phyloP scores from a whole-genome alignment of 257 asterid species.

The Solanum etuberosum region DNA sequence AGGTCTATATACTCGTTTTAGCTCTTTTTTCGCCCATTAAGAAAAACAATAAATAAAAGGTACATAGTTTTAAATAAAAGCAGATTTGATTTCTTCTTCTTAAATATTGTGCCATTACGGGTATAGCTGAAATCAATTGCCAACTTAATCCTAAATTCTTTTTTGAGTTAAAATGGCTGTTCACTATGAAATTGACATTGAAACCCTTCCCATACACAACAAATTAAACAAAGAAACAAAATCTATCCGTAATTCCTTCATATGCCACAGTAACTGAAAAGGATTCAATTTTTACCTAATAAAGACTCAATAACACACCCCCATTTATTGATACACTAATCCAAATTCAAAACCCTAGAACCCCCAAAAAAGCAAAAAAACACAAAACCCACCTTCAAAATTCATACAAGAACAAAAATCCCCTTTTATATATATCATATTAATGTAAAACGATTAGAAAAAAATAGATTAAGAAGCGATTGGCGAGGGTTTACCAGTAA shows the following conservation, averaged over 20 bases:
- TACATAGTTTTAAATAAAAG: neutral
- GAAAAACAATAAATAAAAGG: neutral
- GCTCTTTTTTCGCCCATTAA: neutral
- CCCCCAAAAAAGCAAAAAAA: neutral
- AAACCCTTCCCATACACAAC: neutral
- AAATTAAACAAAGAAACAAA: neutral
- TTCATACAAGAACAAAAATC: neutral
- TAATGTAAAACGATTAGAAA: neutral
- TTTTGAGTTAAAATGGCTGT: neutral
- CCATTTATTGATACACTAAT: neutral
- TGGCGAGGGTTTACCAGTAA: constrained; percentile 41
- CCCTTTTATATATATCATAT: neutral
- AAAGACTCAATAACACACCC: neutral
- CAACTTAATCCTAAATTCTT: neutral
- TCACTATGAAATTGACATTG: neutral
- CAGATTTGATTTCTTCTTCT: neutral
- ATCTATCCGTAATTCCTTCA: neutral
- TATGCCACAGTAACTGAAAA: neutral
- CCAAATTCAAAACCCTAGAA: neutral
- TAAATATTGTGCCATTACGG: neutral
- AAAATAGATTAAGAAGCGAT: neutral
- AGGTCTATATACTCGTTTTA: neutral
- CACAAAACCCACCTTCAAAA: neutral
- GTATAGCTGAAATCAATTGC: neutral
- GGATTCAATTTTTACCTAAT: neutral